These are phyloP conservation scores for Canna indica DNA, from an alignment of 176 grass and related monocot species.

Conservation along the genomic window DNA sequence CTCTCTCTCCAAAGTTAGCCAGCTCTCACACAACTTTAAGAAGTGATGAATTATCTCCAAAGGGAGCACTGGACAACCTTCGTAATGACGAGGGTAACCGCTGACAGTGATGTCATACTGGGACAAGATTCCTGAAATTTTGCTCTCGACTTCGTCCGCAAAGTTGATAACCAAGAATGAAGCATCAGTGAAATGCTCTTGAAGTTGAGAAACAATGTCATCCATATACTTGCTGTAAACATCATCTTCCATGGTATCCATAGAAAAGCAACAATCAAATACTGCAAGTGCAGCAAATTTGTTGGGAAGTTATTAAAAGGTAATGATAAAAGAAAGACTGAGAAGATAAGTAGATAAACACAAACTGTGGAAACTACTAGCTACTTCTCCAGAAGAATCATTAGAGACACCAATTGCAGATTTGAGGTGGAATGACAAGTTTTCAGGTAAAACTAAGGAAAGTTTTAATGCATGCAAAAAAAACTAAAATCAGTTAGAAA, in stretches of 20 bases:
- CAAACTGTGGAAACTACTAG: not conserved
- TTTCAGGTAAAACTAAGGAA: not conserved
- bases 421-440: not conserved
- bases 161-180: constrained; percentile 87
- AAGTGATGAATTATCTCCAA: constrained; percentile 75
- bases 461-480: not conserved
- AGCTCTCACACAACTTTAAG: constrained; percentile 64
- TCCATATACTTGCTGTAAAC: constrained; percentile 69
- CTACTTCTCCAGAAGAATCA: not conserved
- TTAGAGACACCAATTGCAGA: not conserved
- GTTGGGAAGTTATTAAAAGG: no score
- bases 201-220: constrained; percentile 54
- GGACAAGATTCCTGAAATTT: constrained; percentile 48
- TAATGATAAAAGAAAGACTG: not conserved
- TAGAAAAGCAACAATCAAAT: constrained; percentile 92
- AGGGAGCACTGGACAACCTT: constrained; percentile 69
- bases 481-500: not conserved
- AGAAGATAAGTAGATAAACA: not conserved
- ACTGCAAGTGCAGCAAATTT: constrained; percentile 34
- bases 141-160: constrained; percentile 43
- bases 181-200: constrained; percentile 52
- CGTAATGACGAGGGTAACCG: constrained; percentile 62
- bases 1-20: constrained; percentile 58
- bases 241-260: constrained; percentile 57
- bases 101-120: constrained; percentile 52